phyloP scores from a whole-genome alignment of 2,329 filamentous ascomycete genomes.

The Diplodia mutila region DNA sequence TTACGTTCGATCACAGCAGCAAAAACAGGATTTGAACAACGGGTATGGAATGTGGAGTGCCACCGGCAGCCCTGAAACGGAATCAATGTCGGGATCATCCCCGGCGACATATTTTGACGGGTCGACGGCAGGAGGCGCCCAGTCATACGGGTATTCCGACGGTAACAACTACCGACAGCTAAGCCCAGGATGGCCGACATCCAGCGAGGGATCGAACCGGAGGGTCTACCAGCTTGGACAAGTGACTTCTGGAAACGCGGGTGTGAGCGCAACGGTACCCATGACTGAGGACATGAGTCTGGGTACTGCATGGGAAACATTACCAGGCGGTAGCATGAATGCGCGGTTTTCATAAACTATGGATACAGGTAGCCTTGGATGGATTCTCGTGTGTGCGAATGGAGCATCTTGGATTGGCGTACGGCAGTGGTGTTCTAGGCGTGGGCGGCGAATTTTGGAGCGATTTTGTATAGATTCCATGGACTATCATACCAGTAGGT shows the following conservation, averaged over 20 bases:
- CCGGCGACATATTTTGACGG: conserved; percentile 11
- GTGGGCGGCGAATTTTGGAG: not conserved
- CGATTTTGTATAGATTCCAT: not conserved
- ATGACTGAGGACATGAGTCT: conserved; percentile 25
- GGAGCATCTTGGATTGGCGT: not conserved
- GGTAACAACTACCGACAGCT: conserved; percentile 4
- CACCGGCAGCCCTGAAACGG: conserved; percentile 1
- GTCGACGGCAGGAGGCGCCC: conserved; percentile 4
- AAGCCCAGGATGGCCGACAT: conserved; percentile 13
- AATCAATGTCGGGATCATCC: conserved; percentile 14
- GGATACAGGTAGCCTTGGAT: not conserved
- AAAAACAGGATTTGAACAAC: conserved; percentile 12
- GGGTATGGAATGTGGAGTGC: conserved; percentile 1
- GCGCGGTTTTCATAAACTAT: conserved; percentile 25
- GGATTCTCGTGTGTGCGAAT: not conserved
- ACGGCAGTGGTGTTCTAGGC: not conserved
- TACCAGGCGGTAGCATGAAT: conserved; percentile 30
- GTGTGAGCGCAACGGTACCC: not conserved
- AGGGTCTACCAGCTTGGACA: conserved; percentile 21
- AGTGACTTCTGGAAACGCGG: not conserved
- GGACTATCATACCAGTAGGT: not conserved
- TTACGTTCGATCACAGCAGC: conserved; percentile 38
- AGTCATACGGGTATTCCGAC: conserved; percentile 10
- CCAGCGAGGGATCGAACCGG: conserved; percentile 2
- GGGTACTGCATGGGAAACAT: conserved; percentile 28